Base-by-base conservation (phyloP, 192 early-diverging fungal genomes). In the Lobosporangium transversale region DNA sequence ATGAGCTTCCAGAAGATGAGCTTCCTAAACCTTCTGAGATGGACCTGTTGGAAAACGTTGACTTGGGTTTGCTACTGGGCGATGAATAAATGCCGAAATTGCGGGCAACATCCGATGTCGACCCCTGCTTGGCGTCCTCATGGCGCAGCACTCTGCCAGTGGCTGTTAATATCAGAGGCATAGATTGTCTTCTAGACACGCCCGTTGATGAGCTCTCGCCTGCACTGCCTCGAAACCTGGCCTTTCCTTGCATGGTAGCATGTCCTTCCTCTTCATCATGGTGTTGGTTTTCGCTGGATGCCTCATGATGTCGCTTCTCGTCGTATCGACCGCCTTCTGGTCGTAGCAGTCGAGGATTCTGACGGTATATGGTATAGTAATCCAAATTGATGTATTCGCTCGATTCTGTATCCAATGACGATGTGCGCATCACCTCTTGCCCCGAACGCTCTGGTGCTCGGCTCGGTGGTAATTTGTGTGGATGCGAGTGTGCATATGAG, bases 371-470 rank as follows among this genome's bases (percentile, higher is more conserved):
- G 52, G 58, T 51, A 29, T 66, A 75, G 26, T 52, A 75, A 26
- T 75, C 58, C 70, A 75, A 66, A 32, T 75, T 75, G 44, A 75
- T 32, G 29, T 48, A 66, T 11, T 47, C 58, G 48, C 70, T 73
- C 9, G 70, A 58, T 33, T 24, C 48, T 12, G 56, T 54, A 32
- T 66, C 63, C n/a, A 43, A 26, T 11, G 50, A 37, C 9, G 70
- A 75, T 15, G 63, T 65, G 23, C 42, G 59, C 55, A 65, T 55
- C 30, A 75, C 37, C 1, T 66, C 62, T 12, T 75, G 70, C 29
- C 58, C 63, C 20, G 53, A 53, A 12, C 70, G 70, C 4, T 59
- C 63, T 6, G 70, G 70, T 20, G 70, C 65, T 27, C 70, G 70
- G 15, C 65, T 37, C 3, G 70, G 70, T 23, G 64, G 45, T 32